A percentile compares a stretch with the other conserved stretches of the same genome.
Evolutionary conservation across 768 basidiomycete genomes (phyloP).

Genomic region (Panaeolus papilionaceus): DNA sequence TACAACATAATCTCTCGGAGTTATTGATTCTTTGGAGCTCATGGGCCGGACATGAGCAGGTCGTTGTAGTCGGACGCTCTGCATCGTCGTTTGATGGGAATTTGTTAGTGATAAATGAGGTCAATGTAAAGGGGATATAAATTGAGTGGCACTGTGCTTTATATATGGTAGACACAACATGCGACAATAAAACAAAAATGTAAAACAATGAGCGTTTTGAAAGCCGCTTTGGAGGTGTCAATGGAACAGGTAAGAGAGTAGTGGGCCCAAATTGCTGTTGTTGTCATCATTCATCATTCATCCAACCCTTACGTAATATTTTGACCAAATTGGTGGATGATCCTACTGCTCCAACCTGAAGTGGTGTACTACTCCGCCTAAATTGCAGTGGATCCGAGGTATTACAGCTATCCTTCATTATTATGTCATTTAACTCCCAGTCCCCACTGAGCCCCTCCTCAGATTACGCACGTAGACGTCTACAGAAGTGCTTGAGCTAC

Average conservation of each 20-base stretch:
- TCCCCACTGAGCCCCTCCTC: too few relatives aligned
- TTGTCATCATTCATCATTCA: too few relatives aligned
- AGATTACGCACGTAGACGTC: too few relatives aligned
- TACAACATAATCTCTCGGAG: not conserved
- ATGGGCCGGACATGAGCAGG: not conserved
- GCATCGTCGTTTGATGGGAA: not conserved
- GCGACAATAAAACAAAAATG: not conserved
- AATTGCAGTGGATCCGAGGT: not conserved
- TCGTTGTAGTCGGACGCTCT: not conserved
- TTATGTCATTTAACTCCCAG: too few relatives aligned
- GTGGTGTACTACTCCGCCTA: not conserved
- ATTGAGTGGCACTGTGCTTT: not conserved
- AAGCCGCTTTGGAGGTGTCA: not conserved
- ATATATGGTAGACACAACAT: not conserved
- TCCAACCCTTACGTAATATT: too few relatives aligned
- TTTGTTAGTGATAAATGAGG: not conserved
- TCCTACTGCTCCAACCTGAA: too few relatives aligned
- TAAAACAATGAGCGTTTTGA: not conserved
- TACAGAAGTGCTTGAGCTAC: too few relatives aligned
- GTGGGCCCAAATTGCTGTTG: too few relatives aligned
- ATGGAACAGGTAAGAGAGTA: too few relatives aligned
- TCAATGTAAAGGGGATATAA: not conserved
- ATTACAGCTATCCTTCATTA: too few relatives aligned
- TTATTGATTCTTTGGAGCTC: not conserved
- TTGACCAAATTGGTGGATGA: too few relatives aligned